Evolutionary conservation across 1,284 basidiomycete genomes (phyloP), one percentile per base, ranked within the genome.

Genomic region (Takashimella koratensis): DNA sequence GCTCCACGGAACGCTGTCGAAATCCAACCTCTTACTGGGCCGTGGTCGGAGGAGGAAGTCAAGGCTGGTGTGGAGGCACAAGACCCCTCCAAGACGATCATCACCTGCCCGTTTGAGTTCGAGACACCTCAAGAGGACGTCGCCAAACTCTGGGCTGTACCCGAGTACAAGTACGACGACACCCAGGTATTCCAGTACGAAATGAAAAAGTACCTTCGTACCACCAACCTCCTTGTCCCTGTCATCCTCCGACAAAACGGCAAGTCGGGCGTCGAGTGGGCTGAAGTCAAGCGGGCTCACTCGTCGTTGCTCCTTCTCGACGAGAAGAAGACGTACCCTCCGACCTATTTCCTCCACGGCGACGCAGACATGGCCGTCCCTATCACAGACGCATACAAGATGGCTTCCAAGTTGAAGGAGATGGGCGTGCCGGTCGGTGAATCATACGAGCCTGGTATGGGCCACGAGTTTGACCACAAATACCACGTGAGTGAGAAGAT

Each of bases 381-480:
- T 5, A 19, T 48, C 3, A 19, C 19, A 4, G 51, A 58, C 19
- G 44, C 51, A 16, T 16, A 52, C 26, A 24, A 49, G 49, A 51
- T 63, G 41, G 57, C 52, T 1, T 40, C 36, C 23, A 56, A 42
- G 45, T 25, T 65, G 25, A 55, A 25, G 44, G 52, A 54, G 19
- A 51, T 59, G 53, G 54, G 54, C 20, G 51, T 63, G 19, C 46
- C 49, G 8, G 52, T 58, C 0, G 43, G 45, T 25, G 55, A 57
- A 40, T 45, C 43, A 2, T 60, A 59, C 45, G 53, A 57, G 39
- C 43, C 50, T 3, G 60, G 53, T n/a, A 47, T 45, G 30, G 39
- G 26, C 23, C 63, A 65, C 41, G 54, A 51, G 30, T 63, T 60
- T 47, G 62, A 62, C 26, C 47, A 52, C 49, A 54, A 60, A 47